Conservation (phyloP, 768 basidiomycete genomes). For the Arthromyces matolae region DNA sequence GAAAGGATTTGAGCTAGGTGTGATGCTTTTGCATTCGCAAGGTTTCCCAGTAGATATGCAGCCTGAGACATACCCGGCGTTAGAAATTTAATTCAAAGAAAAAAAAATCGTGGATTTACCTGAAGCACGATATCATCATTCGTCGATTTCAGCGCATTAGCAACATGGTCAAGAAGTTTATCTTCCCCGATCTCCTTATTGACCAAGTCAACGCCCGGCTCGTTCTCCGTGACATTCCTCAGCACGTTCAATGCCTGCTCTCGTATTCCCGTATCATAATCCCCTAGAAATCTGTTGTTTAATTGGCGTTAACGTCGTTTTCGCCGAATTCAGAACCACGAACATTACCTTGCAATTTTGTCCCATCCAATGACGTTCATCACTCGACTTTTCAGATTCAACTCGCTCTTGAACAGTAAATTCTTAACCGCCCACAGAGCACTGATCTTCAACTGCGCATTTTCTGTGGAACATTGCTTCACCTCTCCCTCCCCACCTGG, state of each 20-base stretch:
- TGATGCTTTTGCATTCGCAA: slow-evolving; percentile 50
- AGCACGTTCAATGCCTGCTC: slow-evolving; percentile 71
- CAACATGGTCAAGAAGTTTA: slow-evolving; percentile 42
- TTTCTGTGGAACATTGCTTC: too few species aligned
- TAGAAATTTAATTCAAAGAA: background rate
- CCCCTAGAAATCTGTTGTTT: slow-evolving; percentile 45
- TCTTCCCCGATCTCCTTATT: slow-evolving; percentile 50
- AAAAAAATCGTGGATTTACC: slow-evolving; percentile 29
- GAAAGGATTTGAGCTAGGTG: slow-evolving; percentile 52
- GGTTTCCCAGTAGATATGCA: slow-evolving; percentile 60
- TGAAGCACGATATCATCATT: slow-evolving; percentile 54
- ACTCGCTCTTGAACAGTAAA: slow-evolving; percentile 58
- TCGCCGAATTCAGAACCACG: slow-evolving; percentile 17
- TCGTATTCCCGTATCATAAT: slow-evolving; percentile 51
- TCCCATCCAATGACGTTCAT: slow-evolving; percentile 71
- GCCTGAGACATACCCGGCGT: slow-evolving; percentile 30
- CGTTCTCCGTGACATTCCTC: slow-evolving; percentile 63
- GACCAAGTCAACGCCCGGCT: slow-evolving; percentile 60
- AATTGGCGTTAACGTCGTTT: background rate
- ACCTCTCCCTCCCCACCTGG: too few species aligned
- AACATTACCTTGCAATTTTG: slow-evolving; percentile 57
- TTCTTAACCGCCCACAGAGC: slow-evolving; percentile 90
- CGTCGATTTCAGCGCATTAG: slow-evolving; percentile 44
- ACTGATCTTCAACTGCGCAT: slow-evolving; percentile 43
- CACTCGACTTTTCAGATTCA: slow-evolving; percentile 59